phyloP scores from a whole-genome alignment of 2,329 filamentous ascomycete species.

The Huntiella moniliformis region DNA sequence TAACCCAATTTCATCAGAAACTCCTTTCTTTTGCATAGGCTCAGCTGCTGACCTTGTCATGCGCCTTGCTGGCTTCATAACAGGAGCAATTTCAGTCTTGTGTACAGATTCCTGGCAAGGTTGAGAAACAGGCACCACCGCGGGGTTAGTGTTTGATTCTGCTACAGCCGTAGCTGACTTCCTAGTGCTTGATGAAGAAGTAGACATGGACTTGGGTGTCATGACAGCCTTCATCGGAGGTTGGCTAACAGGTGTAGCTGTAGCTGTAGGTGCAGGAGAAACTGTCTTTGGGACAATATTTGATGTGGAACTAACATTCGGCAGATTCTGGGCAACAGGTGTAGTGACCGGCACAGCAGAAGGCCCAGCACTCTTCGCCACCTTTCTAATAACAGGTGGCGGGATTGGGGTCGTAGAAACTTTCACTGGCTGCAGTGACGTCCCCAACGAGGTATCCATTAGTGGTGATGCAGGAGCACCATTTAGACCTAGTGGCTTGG shows the following conservation, averaged over 20 bases:
- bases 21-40: constrained; percentile 1
- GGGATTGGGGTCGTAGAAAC: constrained; percentile 1
- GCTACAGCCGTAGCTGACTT: background rate
- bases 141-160: background rate
- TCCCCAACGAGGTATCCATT: background rate
- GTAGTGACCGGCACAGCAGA: background rate
- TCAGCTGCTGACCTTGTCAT: background rate
- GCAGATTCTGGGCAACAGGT: background rate
- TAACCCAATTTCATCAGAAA: constrained; percentile 18
- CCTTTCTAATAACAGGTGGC: background rate
- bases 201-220: background rate
- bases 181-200: background rate
- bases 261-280: constrained; percentile 17
- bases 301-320: background rate
- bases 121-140: background rate
- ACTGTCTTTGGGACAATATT: constrained; percentile 13
- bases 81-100: background rate
- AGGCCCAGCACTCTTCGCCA: background rate
- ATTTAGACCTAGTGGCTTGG: constrained; percentile 6
- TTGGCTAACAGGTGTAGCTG: constrained; percentile 14
- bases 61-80: background rate
- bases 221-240: background rate
- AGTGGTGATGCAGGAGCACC: background rate
- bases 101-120: constrained; percentile 7
- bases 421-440: background rate